Evolutionary conservation across 768 basidiomycete species (phyloP).

Genomic region (Leccinellum luteum): DNA sequence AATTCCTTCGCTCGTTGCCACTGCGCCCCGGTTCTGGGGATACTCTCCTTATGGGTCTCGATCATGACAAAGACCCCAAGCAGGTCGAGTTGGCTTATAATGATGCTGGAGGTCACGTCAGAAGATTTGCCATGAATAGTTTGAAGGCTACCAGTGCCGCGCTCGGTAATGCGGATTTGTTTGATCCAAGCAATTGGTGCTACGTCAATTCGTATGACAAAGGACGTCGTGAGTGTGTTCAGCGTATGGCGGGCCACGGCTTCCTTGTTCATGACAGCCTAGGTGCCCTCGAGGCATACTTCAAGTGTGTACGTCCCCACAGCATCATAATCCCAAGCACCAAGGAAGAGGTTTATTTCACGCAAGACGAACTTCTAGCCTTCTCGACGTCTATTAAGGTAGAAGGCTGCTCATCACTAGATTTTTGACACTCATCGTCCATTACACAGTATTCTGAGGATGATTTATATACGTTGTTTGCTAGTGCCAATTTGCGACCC

Average conservation of each 20-base stretch:
- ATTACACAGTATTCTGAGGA: slow-evolving; percentile 67
- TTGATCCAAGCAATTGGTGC: slow-evolving; percentile 70
- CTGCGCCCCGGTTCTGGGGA: slow-evolving; percentile 72
- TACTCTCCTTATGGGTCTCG: slow-evolving; percentile 84
- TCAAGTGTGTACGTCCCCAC: slow-evolving; percentile 62
- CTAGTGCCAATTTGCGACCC: slow-evolving; percentile 72
- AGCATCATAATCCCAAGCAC: slow-evolving; percentile 49
- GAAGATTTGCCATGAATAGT: slow-evolving; percentile 83
- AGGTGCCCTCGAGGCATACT: slow-evolving; percentile 87
- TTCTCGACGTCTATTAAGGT: slow-evolving; percentile 92
- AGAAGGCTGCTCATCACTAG: background rate
- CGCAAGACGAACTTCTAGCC: slow-evolving; percentile 71
- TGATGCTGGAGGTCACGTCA: slow-evolving; percentile 70
- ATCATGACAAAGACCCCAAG: slow-evolving; percentile 68
- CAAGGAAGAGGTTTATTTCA: slow-evolving; percentile 48
- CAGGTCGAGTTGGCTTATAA: slow-evolving; percentile 88
- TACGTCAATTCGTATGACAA: slow-evolving; percentile 64
- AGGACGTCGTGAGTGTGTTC: slow-evolving; percentile 38
- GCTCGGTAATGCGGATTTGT: slow-evolving; percentile 65
- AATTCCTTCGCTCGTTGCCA: slow-evolving; percentile 78
- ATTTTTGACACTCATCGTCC: background rate
- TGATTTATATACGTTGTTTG: slow-evolving; percentile 70
- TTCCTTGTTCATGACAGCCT: slow-evolving; percentile 3
- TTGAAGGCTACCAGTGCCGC: slow-evolving; percentile 63
- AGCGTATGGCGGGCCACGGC: background rate